These are phyloP conservation scores for Parastagonospora nodorum DNA, from an alignment of 2,329 filamentous ascomycete genomes.

Conservation along the genomic window DNA sequence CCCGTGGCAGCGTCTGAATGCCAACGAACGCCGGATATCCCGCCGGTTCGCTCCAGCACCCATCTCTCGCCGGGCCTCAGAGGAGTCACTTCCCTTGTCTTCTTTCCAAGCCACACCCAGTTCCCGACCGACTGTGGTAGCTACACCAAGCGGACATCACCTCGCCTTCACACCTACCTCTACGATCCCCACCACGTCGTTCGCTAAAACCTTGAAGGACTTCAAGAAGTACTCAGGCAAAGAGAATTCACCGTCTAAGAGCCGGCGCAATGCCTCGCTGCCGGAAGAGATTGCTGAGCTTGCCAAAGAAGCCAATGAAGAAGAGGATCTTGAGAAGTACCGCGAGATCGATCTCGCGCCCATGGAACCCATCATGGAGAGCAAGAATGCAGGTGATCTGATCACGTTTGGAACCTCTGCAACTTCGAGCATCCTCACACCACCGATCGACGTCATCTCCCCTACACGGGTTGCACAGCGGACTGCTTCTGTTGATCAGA, in stretches of 20 bases:
- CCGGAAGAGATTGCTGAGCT: slow-evolving; percentile 26
- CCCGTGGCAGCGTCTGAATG: not conserved
- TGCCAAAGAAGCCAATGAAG: slow-evolving; percentile 11
- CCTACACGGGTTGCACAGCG: not conserved
- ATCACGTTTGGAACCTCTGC: slow-evolving; percentile 15
- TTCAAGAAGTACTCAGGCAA: slow-evolving; percentile 21
- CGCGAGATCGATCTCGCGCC: slow-evolving; percentile 28
- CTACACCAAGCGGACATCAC: slow-evolving; percentile 5
- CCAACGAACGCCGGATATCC: not conserved
- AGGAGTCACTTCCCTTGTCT: not conserved
- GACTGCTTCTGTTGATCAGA: too few species aligned
- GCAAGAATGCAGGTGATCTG: slow-evolving; percentile 16
- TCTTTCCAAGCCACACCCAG: not conserved
- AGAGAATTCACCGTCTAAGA: slow-evolving; percentile 17
- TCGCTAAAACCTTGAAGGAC: slow-evolving; percentile 21
- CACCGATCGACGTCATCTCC: not conserved
- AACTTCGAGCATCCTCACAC: not conserved
- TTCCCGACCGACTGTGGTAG: not conserved
- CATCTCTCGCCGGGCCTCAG: not conserved
- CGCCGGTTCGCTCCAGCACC: not conserved
- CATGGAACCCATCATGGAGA: slow-evolving; percentile 22
- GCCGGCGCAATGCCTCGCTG: slow-evolving; percentile 24
- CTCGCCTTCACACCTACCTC: slow-evolving; percentile 8
- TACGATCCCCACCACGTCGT: slow-evolving; percentile 15
- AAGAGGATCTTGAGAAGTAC: slow-evolving; percentile 17